phyloP scores from a whole-genome alignment of 345 rosid genomes.

The Ceriops tagal region DNA sequence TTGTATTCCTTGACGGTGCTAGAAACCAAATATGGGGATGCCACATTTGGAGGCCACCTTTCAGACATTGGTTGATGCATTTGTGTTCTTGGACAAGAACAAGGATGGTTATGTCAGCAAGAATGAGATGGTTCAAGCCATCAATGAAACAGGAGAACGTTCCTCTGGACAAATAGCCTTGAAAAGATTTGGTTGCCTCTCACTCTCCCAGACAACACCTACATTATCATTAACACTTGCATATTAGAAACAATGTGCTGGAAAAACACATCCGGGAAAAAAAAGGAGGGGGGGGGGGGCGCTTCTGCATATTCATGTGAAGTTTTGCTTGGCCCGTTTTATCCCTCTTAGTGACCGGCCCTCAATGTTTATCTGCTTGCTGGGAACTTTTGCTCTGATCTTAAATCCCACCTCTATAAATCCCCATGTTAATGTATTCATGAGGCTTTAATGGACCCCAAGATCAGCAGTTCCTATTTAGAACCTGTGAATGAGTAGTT shows the following conservation, averaged over 20 bases:
- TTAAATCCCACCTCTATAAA: no score
- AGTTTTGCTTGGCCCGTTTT: no score
- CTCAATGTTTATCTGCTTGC: no score
- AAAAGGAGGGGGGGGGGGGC: no score
- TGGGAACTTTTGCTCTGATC: no score
- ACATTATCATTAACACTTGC: background rate
- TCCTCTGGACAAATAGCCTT: slow-evolving; percentile 79
- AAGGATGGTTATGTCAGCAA: slow-evolving; percentile 87
- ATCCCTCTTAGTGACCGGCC: no score
- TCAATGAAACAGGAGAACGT: slow-evolving; percentile 86
- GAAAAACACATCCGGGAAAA: no score
- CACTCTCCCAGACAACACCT: slow-evolving; percentile 12
- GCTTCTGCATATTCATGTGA: no score
- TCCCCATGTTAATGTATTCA: no score
- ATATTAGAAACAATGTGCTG: background rate
- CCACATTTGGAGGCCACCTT: slow-evolving; percentile 80
- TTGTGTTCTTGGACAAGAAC: slow-evolving; percentile 84
- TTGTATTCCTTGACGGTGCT: slow-evolving; percentile 40
- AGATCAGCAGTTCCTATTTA: no score
- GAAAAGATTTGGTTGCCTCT: slow-evolving; percentile 82
- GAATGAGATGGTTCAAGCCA: slow-evolving; percentile 80
- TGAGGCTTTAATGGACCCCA: no score
- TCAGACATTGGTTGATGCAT: slow-evolving; percentile 77
- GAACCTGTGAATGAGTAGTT: background rate
- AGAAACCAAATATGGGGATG: slow-evolving; percentile 71